Conservation (phyloP, 805 yeast species). For the Ogataea saltuana region DNA sequence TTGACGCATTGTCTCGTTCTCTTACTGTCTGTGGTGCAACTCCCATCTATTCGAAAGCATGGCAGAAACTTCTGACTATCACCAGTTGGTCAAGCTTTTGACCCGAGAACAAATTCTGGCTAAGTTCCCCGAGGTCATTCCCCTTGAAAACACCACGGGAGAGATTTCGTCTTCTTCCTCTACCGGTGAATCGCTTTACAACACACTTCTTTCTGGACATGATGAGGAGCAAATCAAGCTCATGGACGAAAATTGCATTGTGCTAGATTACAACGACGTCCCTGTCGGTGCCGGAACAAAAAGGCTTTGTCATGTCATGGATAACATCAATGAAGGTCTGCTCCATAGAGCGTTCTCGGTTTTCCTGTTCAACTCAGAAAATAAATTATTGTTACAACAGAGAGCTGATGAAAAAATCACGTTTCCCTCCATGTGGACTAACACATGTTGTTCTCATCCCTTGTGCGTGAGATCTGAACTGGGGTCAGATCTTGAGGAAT, state of each 20-base stretch:
- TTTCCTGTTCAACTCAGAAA: constrained; percentile 80
- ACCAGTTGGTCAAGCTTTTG: constrained; percentile 54
- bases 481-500: constrained; percentile 59
- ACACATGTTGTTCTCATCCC: constrained; percentile 98
- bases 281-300: constrained; percentile 95
- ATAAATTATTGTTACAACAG: constrained; percentile 83
- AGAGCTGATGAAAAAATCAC: constrained; percentile 97
- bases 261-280: constrained; percentile 79
- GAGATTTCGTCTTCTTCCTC: constrained; percentile 45
- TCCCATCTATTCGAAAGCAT: background rate
- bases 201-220: constrained; percentile 72
- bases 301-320: constrained; percentile 85
- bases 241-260: constrained; percentile 97
- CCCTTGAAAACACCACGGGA: constrained; percentile 61
- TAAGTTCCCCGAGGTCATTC: constrained; percentile 68
- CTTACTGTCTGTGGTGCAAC: background rate
- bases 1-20: background rate
- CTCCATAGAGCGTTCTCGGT: constrained; percentile 96
- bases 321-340: constrained; percentile 80
- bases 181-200: constrained; percentile 31
- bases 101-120: constrained; percentile 49
- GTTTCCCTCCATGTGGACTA: constrained; percentile 96
- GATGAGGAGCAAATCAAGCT: constrained; percentile 91
- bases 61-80: constrained; percentile 37
- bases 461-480: constrained; percentile 79